A percentile compares a stretch with the other conserved stretches of the same genome.
Conservation (phyloP, 2,329 filamentous ascomycete genomes). For the Diaporthe sp. region DNA sequence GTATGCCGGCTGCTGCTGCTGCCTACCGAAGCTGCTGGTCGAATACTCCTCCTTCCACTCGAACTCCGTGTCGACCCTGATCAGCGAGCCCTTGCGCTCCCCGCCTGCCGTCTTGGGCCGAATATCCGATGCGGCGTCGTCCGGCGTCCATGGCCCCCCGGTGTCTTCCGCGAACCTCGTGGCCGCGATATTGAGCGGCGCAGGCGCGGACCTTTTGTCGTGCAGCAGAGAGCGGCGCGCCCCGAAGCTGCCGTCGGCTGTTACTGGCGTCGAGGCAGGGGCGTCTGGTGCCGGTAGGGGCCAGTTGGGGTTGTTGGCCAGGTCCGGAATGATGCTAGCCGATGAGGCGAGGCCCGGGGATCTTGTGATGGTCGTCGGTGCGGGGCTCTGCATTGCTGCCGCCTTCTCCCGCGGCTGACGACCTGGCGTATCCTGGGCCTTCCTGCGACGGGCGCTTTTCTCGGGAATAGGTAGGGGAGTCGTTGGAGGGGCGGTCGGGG, state of each 20-base stretch:
- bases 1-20: neutral
- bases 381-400: neutral
- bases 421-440: neutral
- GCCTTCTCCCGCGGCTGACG: constrained; percentile 11
- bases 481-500: constrained; percentile 29
- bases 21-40: neutral
- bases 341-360: constrained; percentile 30
- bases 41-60: constrained; percentile 26
- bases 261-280: neutral
- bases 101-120: constrained; percentile 10
- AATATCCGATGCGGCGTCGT: neutral
- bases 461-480: constrained; percentile 31
- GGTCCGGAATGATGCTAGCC: constrained; percentile 17
- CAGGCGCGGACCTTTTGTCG: constrained; percentile 29
- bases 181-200: constrained; percentile 34
- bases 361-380: constrained; percentile 28
- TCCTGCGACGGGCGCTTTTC: constrained; percentile 25
- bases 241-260: constrained; percentile 14
- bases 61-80: constrained; percentile 14
- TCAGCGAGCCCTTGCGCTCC: constrained; percentile 3
- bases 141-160: constrained; percentile 28
- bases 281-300: constrained; percentile 29
- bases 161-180: constrained; percentile 28
- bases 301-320: constrained; percentile 31
- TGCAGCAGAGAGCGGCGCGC: constrained; percentile 9